Conservation (phyloP, 2,329 filamentous ascomycete species). For the Fusarium algeriense region DNA sequence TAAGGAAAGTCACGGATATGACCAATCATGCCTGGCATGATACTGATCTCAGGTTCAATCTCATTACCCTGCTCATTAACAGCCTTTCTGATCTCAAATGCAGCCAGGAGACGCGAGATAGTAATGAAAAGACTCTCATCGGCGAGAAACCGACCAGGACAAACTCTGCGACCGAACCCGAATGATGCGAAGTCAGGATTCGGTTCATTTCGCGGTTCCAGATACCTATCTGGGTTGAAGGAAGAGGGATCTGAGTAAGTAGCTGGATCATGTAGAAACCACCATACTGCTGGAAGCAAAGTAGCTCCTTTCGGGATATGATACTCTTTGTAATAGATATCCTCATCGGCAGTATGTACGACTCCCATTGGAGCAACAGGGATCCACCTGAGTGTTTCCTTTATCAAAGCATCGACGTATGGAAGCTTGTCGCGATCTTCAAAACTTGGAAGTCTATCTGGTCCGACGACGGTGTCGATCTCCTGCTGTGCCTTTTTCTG, state of each 20-base stretch:
- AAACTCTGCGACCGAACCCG: constrained; percentile 17
- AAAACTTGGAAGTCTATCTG: constrained; percentile 39
- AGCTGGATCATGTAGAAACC: constrained; percentile 70
- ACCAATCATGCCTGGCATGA: neutral
- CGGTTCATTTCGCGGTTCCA: constrained; percentile 12
- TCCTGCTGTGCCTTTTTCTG: constrained; percentile 43
- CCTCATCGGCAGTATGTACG: constrained; percentile 51
- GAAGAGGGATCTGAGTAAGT: constrained; percentile 63
- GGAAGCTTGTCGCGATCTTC: constrained; percentile 44
- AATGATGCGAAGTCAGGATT: neutral
- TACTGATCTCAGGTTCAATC: neutral
- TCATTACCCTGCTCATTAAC: neutral
- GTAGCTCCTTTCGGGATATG: constrained; percentile 40
- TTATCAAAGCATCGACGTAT: constrained; percentile 47
- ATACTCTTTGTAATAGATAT: constrained; percentile 32
- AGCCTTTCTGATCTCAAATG: neutral
- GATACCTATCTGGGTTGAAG: constrained; percentile 46
- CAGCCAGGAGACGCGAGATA: neutral
- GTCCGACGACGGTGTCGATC: constrained; percentile 42
- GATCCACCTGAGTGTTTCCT: constrained; percentile 46
- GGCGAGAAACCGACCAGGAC: neutral
- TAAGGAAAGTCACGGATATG: neutral
- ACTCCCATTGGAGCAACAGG: constrained; percentile 51
- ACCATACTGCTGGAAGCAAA: constrained; percentile 37
- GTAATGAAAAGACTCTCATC: neutral